Evolutionary conservation across 2,329 filamentous ascomycete species (phyloP).

Genomic region (Fusarium fracticaudum): DNA sequence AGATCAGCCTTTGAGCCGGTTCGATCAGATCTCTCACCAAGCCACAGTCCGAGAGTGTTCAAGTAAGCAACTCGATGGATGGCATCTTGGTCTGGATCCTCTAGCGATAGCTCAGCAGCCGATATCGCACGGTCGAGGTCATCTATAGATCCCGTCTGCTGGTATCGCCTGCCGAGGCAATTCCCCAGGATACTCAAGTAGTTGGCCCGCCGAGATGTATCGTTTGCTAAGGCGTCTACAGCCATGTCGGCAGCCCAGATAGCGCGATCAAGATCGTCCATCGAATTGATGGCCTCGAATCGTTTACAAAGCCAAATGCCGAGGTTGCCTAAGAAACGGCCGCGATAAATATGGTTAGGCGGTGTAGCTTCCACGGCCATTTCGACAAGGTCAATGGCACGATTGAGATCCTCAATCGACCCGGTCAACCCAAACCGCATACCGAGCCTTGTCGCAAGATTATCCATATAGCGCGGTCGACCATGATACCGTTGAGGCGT

Average conservation of each 20-base stretch:
- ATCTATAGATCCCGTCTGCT: not conserved
- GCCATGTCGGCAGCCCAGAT: not conserved
- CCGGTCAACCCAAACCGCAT: not conserved
- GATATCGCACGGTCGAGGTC: not conserved
- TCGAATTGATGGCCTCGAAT: not conserved
- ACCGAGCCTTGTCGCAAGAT: not conserved
- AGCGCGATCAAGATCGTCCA: not conserved
- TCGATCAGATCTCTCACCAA: not conserved
- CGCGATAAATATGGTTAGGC: not conserved
- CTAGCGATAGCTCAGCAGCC: not conserved
- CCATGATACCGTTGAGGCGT: not conserved
- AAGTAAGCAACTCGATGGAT: not conserved
- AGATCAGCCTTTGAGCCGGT: not conserved
- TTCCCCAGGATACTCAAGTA: not conserved
- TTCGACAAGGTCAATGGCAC: not conserved
- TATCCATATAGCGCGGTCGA: not conserved
- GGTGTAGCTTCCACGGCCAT: not conserved
- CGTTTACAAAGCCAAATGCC: not conserved
- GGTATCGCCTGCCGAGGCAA: not conserved
- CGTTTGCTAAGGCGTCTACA: not conserved
- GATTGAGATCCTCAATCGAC: not conserved
- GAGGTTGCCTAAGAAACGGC: not conserved
- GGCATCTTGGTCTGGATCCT: not conserved
- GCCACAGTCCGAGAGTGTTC: not conserved
- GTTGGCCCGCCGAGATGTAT: not conserved